A percentile compares a stretch with the other conserved stretches of the same genome.
These are phyloP conservation scores for Cyclotella kingstonii DNA, from an alignment of 108 stramenopile species.

Conservation along the genomic window DNA sequence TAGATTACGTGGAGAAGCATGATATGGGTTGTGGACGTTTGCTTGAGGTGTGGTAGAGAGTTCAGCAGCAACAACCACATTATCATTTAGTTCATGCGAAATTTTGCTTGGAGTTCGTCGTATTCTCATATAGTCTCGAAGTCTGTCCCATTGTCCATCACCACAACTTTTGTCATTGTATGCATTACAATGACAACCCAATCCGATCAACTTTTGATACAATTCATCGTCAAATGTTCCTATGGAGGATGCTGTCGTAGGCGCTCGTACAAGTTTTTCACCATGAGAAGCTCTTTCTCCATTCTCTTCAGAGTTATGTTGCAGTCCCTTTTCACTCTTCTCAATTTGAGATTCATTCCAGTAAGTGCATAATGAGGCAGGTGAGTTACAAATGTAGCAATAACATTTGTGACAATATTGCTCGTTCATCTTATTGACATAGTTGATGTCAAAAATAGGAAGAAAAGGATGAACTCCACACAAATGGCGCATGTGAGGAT, in stretches of 20 bases:
- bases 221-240: too few species aligned
- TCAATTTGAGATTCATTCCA: slow-evolving; percentile 39
- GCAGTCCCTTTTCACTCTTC: neutral
- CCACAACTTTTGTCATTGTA: slow-evolving; percentile 9
- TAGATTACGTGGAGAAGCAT: neutral
- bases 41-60: too few species aligned
- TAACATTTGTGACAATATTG: slow-evolving; percentile 66
- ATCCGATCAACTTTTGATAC: neutral
- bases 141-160: neutral
- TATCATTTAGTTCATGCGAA: neutral
- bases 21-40: neutral
- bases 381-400: slow-evolving; percentile 61
- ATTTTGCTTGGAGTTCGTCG: neutral
- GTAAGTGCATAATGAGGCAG: slow-evolving; percentile 36
- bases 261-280: too few species aligned
- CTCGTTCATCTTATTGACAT: slow-evolving; percentile 8
- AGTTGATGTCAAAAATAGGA: neutral
- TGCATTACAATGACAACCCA: slow-evolving; percentile 31
- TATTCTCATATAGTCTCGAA: slow-evolving; percentile 2
- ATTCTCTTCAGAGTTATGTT: neutral
- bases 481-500: slow-evolving; percentile 47
- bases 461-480: slow-evolving; percentile 50
- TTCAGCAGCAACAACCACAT: neutral
- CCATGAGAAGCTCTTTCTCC: too few species aligned
- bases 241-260: too few species aligned